Evolutionary conservation across 2,329 filamentous ascomycete species (phyloP), one percentile per base, ranked within the genome.

Genomic region (Nemania sp.): DNA sequence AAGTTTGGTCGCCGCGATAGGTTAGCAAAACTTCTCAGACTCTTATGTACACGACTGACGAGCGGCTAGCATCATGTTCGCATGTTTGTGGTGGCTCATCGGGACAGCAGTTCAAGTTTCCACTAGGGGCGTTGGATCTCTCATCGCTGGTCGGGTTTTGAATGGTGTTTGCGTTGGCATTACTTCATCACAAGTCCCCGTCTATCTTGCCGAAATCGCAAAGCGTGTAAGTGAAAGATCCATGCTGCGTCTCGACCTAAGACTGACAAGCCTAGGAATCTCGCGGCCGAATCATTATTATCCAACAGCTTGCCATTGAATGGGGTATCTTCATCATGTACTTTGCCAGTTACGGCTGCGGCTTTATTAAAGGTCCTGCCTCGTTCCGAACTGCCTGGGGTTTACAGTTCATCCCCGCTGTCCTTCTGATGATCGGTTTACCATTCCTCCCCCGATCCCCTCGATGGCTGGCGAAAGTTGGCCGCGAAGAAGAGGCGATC

Each of bases 291-390:
- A 77, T 91, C 28, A 86, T 91, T 14, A 84, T 86, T 47, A 80
- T 83, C 37, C 87, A 91, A 68, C 88, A 91, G 68, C 87, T 86
- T 76, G 85, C 86, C 22, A 90, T 91, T 56, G 88, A 88, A 60
- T 88, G 79, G 79, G 85, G 82, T 59, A 87, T 87, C 60, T 66
- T 87, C 54, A 84, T 87, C 71, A 87, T 88, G 83, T 88, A 86
- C 74, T 86, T 84, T 66, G 81, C 88, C 68, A 80, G 80, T 19
- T 81, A 86, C 64, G 88, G 84, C 19, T 83, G 81, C 68, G 83
- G 80, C 50, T 84, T 79, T 66, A 81, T 89, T 57, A 65, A 75
- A 0, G 80, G 82, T 9, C 68, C 78, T 1, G 74, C 79, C 2
- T 80, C 83, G 0, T 89, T 86, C 76, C 75, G 84, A 30, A 76